A percentile compares a stretch with the other conserved stretches of the same genome.
Conservation (phyloP, 169 alveolate genomes). For the Amoebophrya sp. region DNA sequence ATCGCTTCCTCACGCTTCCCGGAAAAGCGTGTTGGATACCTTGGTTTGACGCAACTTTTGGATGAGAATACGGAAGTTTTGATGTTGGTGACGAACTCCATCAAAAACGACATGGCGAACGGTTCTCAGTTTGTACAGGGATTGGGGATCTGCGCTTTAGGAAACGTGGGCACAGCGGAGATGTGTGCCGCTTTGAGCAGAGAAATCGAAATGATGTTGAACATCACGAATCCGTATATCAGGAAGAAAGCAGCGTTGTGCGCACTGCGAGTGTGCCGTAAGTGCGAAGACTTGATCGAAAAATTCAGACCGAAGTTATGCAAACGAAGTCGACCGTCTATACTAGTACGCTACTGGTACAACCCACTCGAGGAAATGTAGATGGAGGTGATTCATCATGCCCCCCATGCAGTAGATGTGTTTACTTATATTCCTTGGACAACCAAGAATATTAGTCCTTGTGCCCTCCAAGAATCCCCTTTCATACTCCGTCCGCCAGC, state of each 20-base stretch:
- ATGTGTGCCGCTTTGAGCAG: constrained; percentile 59
- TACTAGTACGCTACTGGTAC: neutral
- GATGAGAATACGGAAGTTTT: constrained; percentile 95
- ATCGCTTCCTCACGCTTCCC: neutral
- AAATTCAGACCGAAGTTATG: constrained; percentile 35
- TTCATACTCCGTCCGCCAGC: constrained; percentile 54
- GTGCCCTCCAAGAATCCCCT: neutral
- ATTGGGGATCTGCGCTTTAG: constrained; percentile 94
- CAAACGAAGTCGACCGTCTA: neutral
- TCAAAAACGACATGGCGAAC: constrained; percentile 90
- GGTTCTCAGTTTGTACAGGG: constrained; percentile 84
- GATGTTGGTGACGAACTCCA: constrained; percentile 93
- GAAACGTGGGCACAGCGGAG: constrained; percentile 91
- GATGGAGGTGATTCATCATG: neutral
- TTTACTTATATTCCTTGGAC: neutral
- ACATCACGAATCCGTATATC: constrained; percentile 84
- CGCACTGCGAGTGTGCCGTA: constrained; percentile 55
- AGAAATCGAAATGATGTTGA: constrained; percentile 78
- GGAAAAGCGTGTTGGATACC: constrained; percentile 84
- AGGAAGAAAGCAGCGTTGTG: constrained; percentile 92
- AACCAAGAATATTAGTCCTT: neutral
- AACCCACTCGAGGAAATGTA: neutral
- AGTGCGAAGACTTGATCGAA: constrained; percentile 40
- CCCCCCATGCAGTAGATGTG: neutral
- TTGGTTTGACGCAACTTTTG: constrained; percentile 90